Evolutionary conservation across 179 eudicot genomes (phyloP).

Genomic region (Beta corolliflora): DNA sequence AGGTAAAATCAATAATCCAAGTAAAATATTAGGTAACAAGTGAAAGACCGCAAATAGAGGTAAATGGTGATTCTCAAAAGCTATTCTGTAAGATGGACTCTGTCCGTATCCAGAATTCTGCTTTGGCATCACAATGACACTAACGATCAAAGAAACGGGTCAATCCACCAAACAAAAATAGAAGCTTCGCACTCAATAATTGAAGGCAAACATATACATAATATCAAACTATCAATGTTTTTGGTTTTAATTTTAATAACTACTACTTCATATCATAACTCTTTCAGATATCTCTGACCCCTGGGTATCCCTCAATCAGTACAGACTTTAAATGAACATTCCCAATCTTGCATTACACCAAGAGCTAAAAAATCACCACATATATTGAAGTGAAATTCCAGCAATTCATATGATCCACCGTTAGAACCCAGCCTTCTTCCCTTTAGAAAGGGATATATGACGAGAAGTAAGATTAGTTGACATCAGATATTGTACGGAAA

Average conservation of each 20-base stretch:
- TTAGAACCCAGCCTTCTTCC: not conserved
- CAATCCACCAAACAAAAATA: not conserved
- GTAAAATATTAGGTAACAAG: not conserved
- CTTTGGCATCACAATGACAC: not conserved
- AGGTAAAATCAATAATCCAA: not conserved
- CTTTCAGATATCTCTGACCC: not conserved
- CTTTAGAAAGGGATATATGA: not conserved
- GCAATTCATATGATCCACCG: not conserved
- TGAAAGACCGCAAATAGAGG: not conserved
- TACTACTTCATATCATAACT: not conserved
- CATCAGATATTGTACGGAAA: not conserved
- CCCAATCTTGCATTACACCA: not conserved
- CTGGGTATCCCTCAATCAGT: not conserved
- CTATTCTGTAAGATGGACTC: not conserved
- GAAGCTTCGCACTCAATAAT: too few species aligned
- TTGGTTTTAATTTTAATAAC: not conserved
- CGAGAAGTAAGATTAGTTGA: not conserved
- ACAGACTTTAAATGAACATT: too few species aligned
- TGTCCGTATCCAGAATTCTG: not conserved
- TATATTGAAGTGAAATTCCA: not conserved
- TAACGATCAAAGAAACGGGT: not conserved
- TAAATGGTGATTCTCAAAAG: not conserved
- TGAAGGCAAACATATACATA: not conserved
- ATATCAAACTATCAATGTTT: not conserved
- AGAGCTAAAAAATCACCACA: not conserved